Conservation (phyloP, 306 rosid species). For the Cucumis sativus region DNA sequence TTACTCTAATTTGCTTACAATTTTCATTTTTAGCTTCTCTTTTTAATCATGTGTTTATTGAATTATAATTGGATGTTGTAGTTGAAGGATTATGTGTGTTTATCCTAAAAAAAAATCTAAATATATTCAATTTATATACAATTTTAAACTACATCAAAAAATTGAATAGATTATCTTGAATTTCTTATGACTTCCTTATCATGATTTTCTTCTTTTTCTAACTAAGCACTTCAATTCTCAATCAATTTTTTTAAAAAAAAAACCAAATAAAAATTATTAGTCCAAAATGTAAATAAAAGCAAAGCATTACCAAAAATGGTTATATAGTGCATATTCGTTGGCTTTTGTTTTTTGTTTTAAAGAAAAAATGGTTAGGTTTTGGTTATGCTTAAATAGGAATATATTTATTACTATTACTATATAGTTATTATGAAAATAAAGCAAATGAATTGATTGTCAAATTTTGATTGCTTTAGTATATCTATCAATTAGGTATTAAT, state of each 20-base stretch:
- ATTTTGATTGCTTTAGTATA: neutral
- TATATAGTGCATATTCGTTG: neutral
- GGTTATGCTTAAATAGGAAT: neutral
- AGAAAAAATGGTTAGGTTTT: neutral
- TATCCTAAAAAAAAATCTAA: neutral
- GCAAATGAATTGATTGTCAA: neutral
- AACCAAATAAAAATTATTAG: neutral
- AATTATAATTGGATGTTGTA: too few species aligned
- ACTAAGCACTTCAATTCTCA: too few species aligned
- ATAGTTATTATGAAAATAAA: neutral
- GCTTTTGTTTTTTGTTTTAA: neutral
- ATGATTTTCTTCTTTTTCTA: too few species aligned
- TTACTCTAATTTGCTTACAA: too few species aligned
- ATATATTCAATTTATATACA: neutral
- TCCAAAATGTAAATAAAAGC: neutral
- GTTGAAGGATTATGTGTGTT: neutral
- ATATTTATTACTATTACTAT: neutral
- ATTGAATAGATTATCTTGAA: too few species aligned
- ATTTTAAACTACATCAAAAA: neutral
- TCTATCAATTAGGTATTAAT: neutral
- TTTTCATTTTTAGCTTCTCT: too few species aligned
- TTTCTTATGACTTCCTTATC: too few species aligned
- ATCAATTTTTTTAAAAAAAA: too few species aligned
- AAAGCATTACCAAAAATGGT: neutral
- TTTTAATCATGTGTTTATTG: too few species aligned